Evolutionary conservation across 1,284 basidiomycete species (phyloP).

Genomic region (Ceratobasidium sp.): DNA sequence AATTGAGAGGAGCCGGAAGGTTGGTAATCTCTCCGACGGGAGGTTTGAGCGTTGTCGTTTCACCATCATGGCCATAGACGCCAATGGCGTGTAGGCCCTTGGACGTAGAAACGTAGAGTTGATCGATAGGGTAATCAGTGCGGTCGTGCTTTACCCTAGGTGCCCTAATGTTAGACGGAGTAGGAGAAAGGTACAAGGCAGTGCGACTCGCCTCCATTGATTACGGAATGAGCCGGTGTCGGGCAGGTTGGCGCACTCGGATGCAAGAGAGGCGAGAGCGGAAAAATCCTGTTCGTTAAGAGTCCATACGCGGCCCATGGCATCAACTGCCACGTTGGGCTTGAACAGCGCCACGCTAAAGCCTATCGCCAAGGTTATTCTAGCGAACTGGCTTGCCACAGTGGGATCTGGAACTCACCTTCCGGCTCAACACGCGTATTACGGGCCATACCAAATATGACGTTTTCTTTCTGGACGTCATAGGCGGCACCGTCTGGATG

Average conservation of each 20-base stretch:
- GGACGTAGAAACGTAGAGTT: constrained; percentile 24
- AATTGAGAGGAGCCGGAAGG: constrained; percentile 21
- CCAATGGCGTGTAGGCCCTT: constrained; percentile 28
- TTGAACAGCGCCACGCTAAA: constrained; percentile 65
- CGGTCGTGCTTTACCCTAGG: constrained; percentile 40
- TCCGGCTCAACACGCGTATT: constrained; percentile 34
- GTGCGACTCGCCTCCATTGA: constrained; percentile 57
- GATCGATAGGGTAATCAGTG: constrained; percentile 41
- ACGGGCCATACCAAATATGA: constrained; percentile 30
- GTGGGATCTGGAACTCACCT: constrained; percentile 4
- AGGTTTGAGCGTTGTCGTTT: constrained; percentile 31
- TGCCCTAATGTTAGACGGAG: not conserved
- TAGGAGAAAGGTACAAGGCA: not conserved
- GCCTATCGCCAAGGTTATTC: constrained; percentile 6
- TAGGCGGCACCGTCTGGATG: constrained; percentile 37
- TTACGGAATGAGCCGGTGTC: constrained; percentile 62
- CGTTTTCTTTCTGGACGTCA: constrained; percentile 35
- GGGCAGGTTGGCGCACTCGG: constrained; percentile 53
- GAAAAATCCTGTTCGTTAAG: constrained; percentile 59
- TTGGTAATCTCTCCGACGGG: constrained; percentile 25
- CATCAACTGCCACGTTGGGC: constrained; percentile 61
- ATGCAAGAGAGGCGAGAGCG: constrained; percentile 58
- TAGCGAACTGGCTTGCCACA: not conserved
- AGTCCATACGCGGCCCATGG: constrained; percentile 60
- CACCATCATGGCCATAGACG: constrained; percentile 40